Evolutionary conservation across 169 alveolate species (phyloP), one percentile per base, ranked within the genome.

Genomic region (Plasmodium cynomolgi): DNA sequence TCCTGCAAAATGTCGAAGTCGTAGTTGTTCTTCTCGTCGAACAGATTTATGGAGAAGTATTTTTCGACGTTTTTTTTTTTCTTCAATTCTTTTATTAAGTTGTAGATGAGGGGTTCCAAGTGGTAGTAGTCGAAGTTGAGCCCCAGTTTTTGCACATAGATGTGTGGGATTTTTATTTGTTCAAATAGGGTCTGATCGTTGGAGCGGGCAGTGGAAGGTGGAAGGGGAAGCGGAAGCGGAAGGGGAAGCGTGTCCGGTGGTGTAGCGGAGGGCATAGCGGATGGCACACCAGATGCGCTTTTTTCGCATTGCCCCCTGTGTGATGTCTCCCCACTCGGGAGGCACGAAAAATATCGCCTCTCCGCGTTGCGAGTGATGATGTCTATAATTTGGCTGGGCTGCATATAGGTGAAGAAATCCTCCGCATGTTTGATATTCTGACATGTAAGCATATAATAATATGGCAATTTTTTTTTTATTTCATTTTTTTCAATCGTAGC

Each of bases 301-400:
- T 44, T 44, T 15, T 11, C 54, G 8, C 17, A 1, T 44, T 44
- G 54, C 54, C 23, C 23, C 8, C 1, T n/a, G 1, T 58, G 8
- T 9, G 31, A 8, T 62, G 39, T 56, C 20, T 83, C 31, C 56
- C 26, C 37, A 23, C 23, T 83, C 8, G 39, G n/a, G 23, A 33
- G 68, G 41, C 26, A 58, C 3, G 74, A 58, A 23, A 58, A n/a
- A n/a, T 58, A 58, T 17, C 13, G 29, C 31, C 33, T 58, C 34
- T n/a, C 15, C 6, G 54, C 75, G 8, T 85, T 56, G 13, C 77
- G 9, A 17, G 33, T 68, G 3, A 85, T 85, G 37, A 85, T 85
- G 33, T 85, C 93, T 33, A 85, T n/a, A n/a, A 85, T 85, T 74
- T 85, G 33, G 41, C 62, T 74, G 13, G 94, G 94, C 62, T 88